phyloP scores from a whole-genome alignment of 2,329 filamentous ascomycete genomes.

The Alternaria alternata region DNA sequence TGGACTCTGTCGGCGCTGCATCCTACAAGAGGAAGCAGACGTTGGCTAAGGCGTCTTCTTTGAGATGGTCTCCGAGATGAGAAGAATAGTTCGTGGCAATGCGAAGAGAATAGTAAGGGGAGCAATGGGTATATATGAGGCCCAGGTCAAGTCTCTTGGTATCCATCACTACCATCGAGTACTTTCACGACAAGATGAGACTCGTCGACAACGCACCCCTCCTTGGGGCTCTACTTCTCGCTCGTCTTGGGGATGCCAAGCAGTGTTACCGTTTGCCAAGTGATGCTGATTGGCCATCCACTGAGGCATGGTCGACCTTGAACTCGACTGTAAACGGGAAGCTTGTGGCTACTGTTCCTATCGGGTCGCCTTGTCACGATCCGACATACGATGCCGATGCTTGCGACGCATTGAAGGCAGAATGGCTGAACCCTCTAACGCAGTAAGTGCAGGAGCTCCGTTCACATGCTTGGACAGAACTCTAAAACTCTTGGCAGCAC shows the following conservation, averaged over 20 bases:
- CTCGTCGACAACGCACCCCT: conserved; percentile 8
- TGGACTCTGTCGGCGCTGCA: conserved; percentile 9
- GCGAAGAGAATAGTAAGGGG: conserved; percentile 3
- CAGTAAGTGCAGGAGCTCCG: conserved; percentile 27
- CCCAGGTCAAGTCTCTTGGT: not conserved
- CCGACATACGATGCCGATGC: conserved; percentile 25
- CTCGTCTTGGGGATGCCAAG: not conserved
- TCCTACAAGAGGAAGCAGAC: conserved; percentile 5
- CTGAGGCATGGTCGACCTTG: conserved; percentile 42
- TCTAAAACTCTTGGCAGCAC: conserved; percentile 14
- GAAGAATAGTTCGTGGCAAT: conserved; percentile 5
- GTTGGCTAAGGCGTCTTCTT: conserved; percentile 3
- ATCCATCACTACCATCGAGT: not conserved
- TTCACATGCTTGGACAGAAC: conserved; percentile 2
- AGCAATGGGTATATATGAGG: conserved; percentile 11
- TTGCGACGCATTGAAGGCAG: conserved; percentile 29
- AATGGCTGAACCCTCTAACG: conserved; percentile 18
- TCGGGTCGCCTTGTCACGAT: conserved; percentile 50
- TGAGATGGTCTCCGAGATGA: conserved; percentile 13
- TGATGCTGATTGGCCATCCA: conserved; percentile 49
- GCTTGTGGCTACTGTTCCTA: conserved; percentile 51
- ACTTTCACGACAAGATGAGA: conserved; percentile 12
- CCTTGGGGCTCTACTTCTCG: conserved; percentile 8
- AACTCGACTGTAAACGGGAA: conserved; percentile 51
- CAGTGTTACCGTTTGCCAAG: conserved; percentile 35